These are phyloP conservation scores for Vinca minor DNA, from an alignment of 257 asterid genomes.

Conservation along the genomic window DNA sequence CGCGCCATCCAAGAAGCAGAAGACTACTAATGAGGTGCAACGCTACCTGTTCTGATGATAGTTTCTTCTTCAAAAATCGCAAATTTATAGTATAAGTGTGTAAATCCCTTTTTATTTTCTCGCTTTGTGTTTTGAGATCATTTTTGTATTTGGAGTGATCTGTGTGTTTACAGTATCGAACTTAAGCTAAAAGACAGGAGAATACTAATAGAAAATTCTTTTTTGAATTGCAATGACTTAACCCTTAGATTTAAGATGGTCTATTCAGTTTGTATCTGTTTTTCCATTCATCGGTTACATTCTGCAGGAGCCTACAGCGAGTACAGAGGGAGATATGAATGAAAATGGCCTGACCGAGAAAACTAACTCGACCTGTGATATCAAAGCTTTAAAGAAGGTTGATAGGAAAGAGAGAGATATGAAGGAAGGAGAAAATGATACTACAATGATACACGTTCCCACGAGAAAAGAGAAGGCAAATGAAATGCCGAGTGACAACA, in stretches of 20 bases:
- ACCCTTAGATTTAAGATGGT: background rate
- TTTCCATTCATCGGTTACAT: background rate
- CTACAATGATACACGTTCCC: background rate
- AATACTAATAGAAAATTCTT: no score
- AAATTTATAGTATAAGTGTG: background rate
- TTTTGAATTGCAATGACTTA: background rate
- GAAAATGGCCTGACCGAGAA: background rate
- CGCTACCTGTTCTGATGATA: background rate
- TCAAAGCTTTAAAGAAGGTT: background rate
- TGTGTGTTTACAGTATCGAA: background rate
- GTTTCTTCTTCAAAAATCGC: background rate
- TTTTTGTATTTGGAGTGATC: background rate
- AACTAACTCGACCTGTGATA: background rate
- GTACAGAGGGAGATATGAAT: background rate
- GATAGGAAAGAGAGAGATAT: background rate
- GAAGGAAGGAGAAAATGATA: background rate
- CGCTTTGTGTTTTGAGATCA: background rate
- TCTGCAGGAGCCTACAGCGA: constrained; percentile 8
- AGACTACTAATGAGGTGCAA: constrained; percentile 7
- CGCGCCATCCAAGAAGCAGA: background rate
- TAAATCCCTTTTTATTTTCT: background rate
- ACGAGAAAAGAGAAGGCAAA: background rate
- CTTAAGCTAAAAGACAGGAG: background rate
- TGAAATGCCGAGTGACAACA: background rate
- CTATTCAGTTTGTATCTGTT: background rate